Evolutionary conservation across 164 flowering plant species (phyloP).

Genomic region (Euptelea pleiosperma): DNA sequence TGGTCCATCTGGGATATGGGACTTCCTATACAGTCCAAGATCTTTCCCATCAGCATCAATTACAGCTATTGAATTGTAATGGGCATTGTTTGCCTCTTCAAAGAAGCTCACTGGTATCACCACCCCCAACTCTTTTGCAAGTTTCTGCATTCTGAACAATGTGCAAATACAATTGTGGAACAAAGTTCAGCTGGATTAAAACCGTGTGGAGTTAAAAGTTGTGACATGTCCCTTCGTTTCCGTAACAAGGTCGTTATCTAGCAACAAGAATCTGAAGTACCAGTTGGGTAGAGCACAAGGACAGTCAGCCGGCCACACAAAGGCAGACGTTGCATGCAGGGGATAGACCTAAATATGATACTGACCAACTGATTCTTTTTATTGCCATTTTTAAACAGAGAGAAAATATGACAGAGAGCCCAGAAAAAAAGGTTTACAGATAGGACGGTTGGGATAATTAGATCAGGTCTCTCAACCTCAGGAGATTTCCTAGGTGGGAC

Average conservation of each 20-base stretch:
- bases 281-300: not conserved
- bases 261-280: not conserved
- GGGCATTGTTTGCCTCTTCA: slow-evolving; percentile 98
- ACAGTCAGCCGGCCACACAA: no score
- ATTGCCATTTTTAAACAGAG: no score
- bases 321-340: not conserved
- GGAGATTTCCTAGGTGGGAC: not conserved
- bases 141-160: slow-evolving; percentile 73
- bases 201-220: not conserved
- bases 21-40: slow-evolving; percentile 91
- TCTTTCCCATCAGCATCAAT: slow-evolving; percentile 97
- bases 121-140: slow-evolving; percentile 92
- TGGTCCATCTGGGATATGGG: slow-evolving; percentile 98
- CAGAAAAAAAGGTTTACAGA: no score
- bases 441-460: no score
- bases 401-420: no score
- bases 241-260: not conserved
- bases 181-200: not conserved
- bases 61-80: slow-evolving; percentile 89
- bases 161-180: not conserved
- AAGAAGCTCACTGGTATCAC: slow-evolving; percentile 98
- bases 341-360: not conserved
- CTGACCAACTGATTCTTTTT: not conserved
- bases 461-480: not conserved
- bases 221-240: not conserved